Conservation (phyloP, 345 rosid genomes). For the Camelina neglecta region DNA sequence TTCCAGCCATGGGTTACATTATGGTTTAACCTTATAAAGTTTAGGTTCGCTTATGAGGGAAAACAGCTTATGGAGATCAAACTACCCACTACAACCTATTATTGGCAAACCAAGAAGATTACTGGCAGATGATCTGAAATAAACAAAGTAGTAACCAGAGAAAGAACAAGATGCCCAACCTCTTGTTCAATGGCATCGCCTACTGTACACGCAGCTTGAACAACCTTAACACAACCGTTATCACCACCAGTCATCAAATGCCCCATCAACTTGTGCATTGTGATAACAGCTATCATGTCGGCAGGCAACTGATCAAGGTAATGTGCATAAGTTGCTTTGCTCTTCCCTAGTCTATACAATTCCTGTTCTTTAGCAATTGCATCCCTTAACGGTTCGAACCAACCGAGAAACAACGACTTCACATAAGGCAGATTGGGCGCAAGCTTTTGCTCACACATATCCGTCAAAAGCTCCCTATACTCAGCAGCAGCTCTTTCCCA, state of each 20-base stretch:
- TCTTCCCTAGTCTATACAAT: constrained; percentile 58
- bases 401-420: constrained; percentile 89
- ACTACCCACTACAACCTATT: not conserved
- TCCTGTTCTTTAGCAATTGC: constrained; percentile 78
- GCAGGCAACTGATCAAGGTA: constrained; percentile 80
- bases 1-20: constrained; percentile 9
- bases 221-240: constrained; percentile 72
- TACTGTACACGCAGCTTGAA: constrained; percentile 70
- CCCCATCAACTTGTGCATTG: constrained; percentile 87
- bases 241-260: constrained; percentile 83
- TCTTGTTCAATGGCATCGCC: constrained; percentile 98
- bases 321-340: constrained; percentile 52
- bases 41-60: not conserved
- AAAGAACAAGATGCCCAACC: constrained; percentile 51
- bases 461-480: constrained; percentile 75
- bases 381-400: constrained; percentile 92
- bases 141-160: constrained; percentile 30
- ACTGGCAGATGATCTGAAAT: not conserved
- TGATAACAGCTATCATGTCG: constrained; percentile 88
- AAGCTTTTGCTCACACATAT: constrained; percentile 92
- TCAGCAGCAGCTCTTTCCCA: constrained; percentile 92
- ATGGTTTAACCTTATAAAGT: constrained; percentile 1
- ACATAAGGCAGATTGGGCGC: constrained; percentile 95
- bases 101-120: constrained; percentile 7
- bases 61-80: constrained; percentile 14